Base-by-base conservation (phyloP, 352 stramenopile species). In the Globisporangium cederbergense region DNA sequence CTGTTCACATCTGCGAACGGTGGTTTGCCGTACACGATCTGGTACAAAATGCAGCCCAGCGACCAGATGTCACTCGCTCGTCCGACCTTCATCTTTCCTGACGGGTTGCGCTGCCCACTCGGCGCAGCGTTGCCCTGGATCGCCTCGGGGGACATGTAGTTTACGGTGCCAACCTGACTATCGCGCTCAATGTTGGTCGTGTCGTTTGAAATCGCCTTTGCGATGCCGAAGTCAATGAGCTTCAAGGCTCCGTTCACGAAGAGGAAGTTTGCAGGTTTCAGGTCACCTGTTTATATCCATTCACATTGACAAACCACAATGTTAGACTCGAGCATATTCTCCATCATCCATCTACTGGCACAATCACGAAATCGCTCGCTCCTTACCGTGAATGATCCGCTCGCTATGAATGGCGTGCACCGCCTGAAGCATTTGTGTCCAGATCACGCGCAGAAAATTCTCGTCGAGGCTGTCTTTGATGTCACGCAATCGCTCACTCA, bases 221-320 rank as follows among this genome's bases (percentile, higher is more conserved):
- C 97, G 62, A 99, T 99, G 38, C 97, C 97, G 71, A 99, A 99
- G 73, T 99, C 97, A 62, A 99, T 99, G 0, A 99, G 78, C 70
- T 99, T 99, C 20, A 99, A 80, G 1, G 83, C 81, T 20, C 96
- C 96, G 51, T 97, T 94, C 32, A 98, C 96, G 73, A 98, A 98
- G 52, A 99, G 72, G 69, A 99, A 99, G 67, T 99, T 99, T 30
- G 93, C 94, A 13, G 93, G 93, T 74, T 98, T 98, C 20, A 99
- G 76, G 74, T 98, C 96, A 60, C 90, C 86, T 87, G 59, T n/a
- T 30, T 20, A 60, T 3, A 54, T 47, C 86, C 85, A 61, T n/a
- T 30, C 25, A 60, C 5, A 54, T 47, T 64, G 51, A 40, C 6
- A 18, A 22, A 43, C 43, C 6, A 49, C 16, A 20, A 42, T 14